These are phyloP conservation scores for Suhomyces kilbournensis DNA, from an alignment of 805 yeast genomes.

Conservation along the genomic window DNA sequence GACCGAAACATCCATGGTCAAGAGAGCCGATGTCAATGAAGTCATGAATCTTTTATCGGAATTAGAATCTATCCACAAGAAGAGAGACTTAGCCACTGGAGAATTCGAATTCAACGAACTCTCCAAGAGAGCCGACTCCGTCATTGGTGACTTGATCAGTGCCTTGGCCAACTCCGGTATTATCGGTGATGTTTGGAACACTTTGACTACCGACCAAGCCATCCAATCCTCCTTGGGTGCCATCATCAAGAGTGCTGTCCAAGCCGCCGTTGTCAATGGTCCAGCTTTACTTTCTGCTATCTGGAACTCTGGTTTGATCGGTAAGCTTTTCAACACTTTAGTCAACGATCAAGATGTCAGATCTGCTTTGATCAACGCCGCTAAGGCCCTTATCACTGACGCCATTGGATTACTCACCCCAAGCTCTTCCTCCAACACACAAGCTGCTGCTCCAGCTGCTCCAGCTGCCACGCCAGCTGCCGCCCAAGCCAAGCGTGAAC, in stretches of 20 bases:
- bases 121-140: slow-evolving; percentile 34
- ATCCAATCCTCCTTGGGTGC: slow-evolving; percentile 23
- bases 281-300: slow-evolving; percentile 40
- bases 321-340: slow-evolving; percentile 28
- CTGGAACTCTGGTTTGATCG: slow-evolving; percentile 40
- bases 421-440: slow-evolving; percentile 9
- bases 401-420: slow-evolving; percentile 27
- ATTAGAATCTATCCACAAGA: slow-evolving; percentile 30
- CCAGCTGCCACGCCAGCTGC: slow-evolving; percentile 9
- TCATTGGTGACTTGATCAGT: slow-evolving; percentile 33
- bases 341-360: slow-evolving; percentile 33
- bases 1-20: slow-evolving; percentile 22
- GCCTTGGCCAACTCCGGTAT: slow-evolving; percentile 40
- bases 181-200: slow-evolving; percentile 32
- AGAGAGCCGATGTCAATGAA: slow-evolving; percentile 34
- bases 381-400: slow-evolving; percentile 31
- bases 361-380: slow-evolving; percentile 30
- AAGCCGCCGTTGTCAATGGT: slow-evolving; percentile 36
- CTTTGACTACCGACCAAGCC: slow-evolving; percentile 31
- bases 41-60: slow-evolving; percentile 32
- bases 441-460: slow-evolving; percentile 13
- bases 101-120: slow-evolving; percentile 26
- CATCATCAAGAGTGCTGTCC: slow-evolving; percentile 30
- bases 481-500: neutral
- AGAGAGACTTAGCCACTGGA: slow-evolving; percentile 34